phyloP scores from a whole-genome alignment of 2,329 filamentous ascomycete species.

The Beauveria sp. region DNA sequence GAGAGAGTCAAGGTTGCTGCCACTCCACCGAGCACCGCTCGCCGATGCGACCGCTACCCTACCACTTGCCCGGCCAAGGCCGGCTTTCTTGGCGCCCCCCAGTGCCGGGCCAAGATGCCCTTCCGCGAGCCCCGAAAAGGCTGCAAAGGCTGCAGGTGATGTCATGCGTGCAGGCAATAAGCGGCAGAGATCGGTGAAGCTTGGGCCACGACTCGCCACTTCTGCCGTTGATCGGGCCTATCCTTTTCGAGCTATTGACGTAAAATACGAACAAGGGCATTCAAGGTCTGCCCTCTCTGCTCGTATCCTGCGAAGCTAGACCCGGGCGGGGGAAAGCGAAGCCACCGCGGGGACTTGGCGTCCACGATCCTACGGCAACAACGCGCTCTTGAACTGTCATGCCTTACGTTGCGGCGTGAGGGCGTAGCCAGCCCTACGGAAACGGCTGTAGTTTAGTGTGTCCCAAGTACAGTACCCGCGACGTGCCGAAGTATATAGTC shows the following conservation, averaged over 20 bases:
- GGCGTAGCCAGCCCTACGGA: background rate
- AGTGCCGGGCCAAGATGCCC: background rate
- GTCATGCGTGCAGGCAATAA: background rate
- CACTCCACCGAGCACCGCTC: background rate
- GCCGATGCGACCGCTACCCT: background rate
- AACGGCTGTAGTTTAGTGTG: background rate
- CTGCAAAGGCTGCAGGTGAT: background rate
- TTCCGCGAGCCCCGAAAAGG: background rate
- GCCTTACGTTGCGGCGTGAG: background rate
- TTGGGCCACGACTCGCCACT: background rate
- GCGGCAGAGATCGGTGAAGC: slow-evolving; percentile 7
- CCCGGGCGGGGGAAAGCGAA: background rate
- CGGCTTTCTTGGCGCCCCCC: background rate
- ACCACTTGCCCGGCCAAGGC: no score
- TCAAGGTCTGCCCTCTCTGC: background rate
- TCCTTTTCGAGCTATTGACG: background rate
- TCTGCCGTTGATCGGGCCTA: background rate
- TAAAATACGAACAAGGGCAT: background rate
- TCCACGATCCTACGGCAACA: background rate
- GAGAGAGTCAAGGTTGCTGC: background rate
- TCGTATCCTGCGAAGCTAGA: background rate
- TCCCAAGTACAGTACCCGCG: background rate
- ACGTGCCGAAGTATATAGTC: background rate
- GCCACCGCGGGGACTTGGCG: background rate
- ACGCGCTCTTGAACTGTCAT: background rate